Conservation (phyloP, 495 filamentous ascomycete species). For the Podospora comata region DNA sequence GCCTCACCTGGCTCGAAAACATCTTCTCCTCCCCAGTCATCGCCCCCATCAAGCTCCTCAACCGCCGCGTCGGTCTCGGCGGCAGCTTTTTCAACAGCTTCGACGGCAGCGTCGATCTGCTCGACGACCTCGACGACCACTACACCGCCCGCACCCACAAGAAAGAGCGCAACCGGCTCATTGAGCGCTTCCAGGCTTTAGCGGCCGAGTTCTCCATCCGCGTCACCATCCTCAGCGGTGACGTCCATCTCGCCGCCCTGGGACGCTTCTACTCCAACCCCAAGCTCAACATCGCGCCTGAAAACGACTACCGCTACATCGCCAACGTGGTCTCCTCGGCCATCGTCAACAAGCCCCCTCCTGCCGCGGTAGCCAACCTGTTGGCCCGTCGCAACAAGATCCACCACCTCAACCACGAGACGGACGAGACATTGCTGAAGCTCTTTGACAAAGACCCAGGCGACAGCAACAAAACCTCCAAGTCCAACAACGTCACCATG, state of each 20-base stretch:
- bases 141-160: conserved; percentile 93
- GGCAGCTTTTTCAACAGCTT: conserved; percentile 89
- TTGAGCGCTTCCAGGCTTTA: conserved; percentile 71
- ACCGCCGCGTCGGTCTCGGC: conserved; percentile 82
- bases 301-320: conserved; percentile 92
- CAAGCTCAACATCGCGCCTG: conserved; percentile 69
- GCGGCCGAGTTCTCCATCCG: conserved; percentile 69
- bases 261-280: conserved; percentile 94
- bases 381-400: conserved; percentile 85
- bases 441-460: conserved; percentile 85
- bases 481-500: conserved; percentile 81
- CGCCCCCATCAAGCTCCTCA: conserved; percentile 80
- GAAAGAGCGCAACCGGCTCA: conserved; percentile 70
- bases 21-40: conserved; percentile 80
- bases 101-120: conserved; percentile 82
- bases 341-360: conserved; percentile 91
- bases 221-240: conserved; percentile 82
- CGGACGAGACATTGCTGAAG: conserved; percentile 83
- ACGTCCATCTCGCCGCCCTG: conserved; percentile 89
- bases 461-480: conserved; percentile 58
- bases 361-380: conserved; percentile 80
- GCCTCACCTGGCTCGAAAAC: conserved; percentile 88
- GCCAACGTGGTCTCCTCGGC: conserved; percentile 83
- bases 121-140: conserved; percentile 94
- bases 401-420: conserved; percentile 79